A percentile compares a stretch with the other conserved stretches of the same genome.
These are phyloP conservation scores for Diaporthe citri DNA, from an alignment of 2,329 filamentous ascomycete genomes.

Conservation along the genomic window DNA sequence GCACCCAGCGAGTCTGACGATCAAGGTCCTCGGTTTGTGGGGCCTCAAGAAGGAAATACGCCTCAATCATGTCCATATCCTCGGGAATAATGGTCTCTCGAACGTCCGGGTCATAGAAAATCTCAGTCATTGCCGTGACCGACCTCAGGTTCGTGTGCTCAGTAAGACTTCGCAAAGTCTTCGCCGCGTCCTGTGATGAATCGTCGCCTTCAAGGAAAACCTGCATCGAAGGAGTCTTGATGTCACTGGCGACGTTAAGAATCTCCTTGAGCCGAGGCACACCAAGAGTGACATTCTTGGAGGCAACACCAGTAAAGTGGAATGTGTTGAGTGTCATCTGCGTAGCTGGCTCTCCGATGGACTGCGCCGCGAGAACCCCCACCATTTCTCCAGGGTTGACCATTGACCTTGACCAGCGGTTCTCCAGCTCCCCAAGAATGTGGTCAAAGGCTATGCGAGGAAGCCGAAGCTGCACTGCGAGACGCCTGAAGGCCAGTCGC, in stretches of 20 bases:
- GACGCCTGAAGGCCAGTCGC: constrained; percentile 89
- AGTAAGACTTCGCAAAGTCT: constrained; percentile 86
- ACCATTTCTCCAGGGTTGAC: constrained; percentile 99
- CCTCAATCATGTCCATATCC: constrained; percentile 94
- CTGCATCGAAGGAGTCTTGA: constrained; percentile 98
- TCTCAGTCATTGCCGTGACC: constrained; percentile 91
- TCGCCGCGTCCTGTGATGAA: constrained; percentile 77
- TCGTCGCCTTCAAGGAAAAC: constrained; percentile 80
- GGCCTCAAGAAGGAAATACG: constrained; percentile 89
- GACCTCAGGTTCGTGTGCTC: constrained; percentile 95
- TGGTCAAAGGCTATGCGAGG: constrained; percentile 95
- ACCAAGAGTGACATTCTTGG: constrained; percentile 99
- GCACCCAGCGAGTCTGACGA: constrained; percentile 92
- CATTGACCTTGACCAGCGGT: constrained; percentile 85
- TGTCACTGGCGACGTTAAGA: constrained; percentile 96
- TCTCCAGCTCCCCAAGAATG: constrained; percentile 90
- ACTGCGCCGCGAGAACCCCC: constrained; percentile 95
- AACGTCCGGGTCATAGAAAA: constrained; percentile 96
- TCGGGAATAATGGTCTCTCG: constrained; percentile 86
- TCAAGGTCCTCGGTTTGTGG: constrained; percentile 71
- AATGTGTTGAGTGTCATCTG: constrained; percentile 99
- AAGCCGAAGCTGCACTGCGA: constrained; percentile 87
- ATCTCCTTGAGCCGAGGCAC: constrained; percentile 99
- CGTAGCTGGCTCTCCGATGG: constrained; percentile 97
- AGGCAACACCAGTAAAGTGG: constrained; percentile 99